Base-by-base conservation (phyloP, 2,329 filamentous ascomycete species). In the Didymella pinodella region DNA sequence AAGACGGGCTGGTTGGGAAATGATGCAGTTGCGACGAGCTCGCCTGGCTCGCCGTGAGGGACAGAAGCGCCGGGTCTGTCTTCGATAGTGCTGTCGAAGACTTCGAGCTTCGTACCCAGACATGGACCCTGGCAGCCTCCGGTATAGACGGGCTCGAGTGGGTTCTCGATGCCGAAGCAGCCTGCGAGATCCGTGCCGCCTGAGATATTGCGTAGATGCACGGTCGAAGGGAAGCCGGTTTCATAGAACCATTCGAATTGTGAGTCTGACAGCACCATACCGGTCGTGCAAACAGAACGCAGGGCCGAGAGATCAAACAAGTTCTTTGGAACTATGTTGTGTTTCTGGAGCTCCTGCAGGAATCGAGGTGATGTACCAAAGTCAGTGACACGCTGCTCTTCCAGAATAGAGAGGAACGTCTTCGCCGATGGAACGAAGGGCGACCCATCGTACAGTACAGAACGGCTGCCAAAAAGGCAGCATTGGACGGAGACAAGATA, bases 241-340 rank as follows among this genome's bases (percentile, higher is more conserved):
- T 92, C 88, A 72, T 93, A 88, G 75, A 89, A 87, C 91, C 92
- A 96, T 71, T 92, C 88, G 70, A 93, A 94, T 32, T 92, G 80
- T 38, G 89, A 85, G 48, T 93, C 87, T 0, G 90, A 86, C 2
- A 95, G 82, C 0, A 95, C 91, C 90, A 94, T 94, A 3, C 92
- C 92, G 0, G 92, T 96, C 51, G 85, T 89, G 0, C 83, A 87
- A 29, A 94, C 90, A 3, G 81, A 75, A 28, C 80, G 79, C 26
- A 96, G 79, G 6, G 75, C 77, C 7, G 84, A 85, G 31, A 96
- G 76, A 66, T 94, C 85, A 1, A 84, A 82, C 8, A 88, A 78
- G 1, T 88, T 79, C 11, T 84, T 82, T 0, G 91, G 91, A 0
- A 79, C 77, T 41, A 93, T 82, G 0, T 82, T 81, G 20, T 83